phyloP scores from a whole-genome alignment of 139 green algal species.

The Chlamydomonas sp. region DNA sequence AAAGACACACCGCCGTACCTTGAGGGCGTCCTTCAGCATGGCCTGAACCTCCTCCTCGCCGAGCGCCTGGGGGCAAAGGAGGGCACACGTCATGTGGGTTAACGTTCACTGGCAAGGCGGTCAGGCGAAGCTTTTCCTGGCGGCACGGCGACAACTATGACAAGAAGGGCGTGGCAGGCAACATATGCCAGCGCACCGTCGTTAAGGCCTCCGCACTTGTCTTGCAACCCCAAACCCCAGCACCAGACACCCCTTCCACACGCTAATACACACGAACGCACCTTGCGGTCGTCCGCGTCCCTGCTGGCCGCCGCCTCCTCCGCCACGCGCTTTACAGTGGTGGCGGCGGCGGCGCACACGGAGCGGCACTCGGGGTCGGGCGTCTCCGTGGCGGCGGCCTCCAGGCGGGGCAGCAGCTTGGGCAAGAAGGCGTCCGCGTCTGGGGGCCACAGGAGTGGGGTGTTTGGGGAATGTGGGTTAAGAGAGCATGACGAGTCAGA shows the following conservation, averaged over 20 bases:
- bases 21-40: constrained; percentile 19
- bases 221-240: no score
- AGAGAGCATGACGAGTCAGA: no score
- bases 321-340: constrained; percentile 27
- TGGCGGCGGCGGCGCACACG: constrained; percentile 21
- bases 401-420: constrained; percentile 56
- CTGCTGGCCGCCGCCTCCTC: constrained; percentile 19
- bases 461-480: no score
- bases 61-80: not conserved
- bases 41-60: constrained; percentile 18
- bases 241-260: not conserved
- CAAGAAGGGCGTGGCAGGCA: no score
- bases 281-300: constrained; percentile 11
- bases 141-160: no score
- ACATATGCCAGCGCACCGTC: no score
- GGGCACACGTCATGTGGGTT: no score
- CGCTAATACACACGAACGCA: not conserved
- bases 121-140: no score
- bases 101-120: no score
- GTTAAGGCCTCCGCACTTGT: no score
- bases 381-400: constrained; percentile 38
- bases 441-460: not conserved
- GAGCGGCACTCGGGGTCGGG: constrained; percentile 36
- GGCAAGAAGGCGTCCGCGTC: constrained; percentile 90
- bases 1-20: not conserved